These are phyloP conservation scores for Vigna reflexopilosa DNA, from an alignment of 306 rosid genomes.

Conservation along the genomic window DNA sequence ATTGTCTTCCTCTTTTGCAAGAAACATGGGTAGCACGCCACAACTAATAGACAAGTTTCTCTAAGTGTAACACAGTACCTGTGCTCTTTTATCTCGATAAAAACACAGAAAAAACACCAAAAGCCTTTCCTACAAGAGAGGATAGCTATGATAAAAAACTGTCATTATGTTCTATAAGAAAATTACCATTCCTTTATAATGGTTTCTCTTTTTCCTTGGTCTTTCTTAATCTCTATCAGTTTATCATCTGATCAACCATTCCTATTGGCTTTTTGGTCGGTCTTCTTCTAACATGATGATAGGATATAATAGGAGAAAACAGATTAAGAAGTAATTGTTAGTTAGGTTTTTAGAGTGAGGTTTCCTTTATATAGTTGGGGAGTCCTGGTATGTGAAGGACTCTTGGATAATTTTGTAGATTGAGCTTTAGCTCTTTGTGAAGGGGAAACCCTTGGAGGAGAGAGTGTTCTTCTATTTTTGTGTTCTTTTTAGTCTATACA, in stretches of 20 bases:
- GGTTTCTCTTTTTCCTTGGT: background rate
- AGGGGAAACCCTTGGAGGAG: no score
- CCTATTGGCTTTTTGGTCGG: background rate
- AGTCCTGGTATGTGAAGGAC: no score
- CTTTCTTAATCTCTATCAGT: background rate
- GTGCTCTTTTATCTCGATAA: background rate
- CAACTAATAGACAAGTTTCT: constrained; percentile 13
- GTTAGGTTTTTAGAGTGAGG: no score
- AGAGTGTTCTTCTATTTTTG: no score
- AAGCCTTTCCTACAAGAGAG: constrained; percentile 1
- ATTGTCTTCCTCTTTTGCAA: constrained; percentile 23
- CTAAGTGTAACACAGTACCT: background rate
- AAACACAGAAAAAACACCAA: constrained; percentile 2
- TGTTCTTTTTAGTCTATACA: no score
- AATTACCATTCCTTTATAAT: background rate
- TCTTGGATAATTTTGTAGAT: no score
- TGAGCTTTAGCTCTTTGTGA: no score
- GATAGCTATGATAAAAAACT: background rate
- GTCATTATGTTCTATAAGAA: background rate
- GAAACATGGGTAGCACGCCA: constrained; percentile 22
- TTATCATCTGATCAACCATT: background rate
- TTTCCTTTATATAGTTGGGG: no score
- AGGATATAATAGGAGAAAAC: no score
- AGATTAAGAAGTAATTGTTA: no score
- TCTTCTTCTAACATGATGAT: background rate